Evolutionary conservation across 108 stramenopile genomes (phyloP), one percentile per base, ranked within the genome.

Genomic region (Cyclotella baltica): DNA sequence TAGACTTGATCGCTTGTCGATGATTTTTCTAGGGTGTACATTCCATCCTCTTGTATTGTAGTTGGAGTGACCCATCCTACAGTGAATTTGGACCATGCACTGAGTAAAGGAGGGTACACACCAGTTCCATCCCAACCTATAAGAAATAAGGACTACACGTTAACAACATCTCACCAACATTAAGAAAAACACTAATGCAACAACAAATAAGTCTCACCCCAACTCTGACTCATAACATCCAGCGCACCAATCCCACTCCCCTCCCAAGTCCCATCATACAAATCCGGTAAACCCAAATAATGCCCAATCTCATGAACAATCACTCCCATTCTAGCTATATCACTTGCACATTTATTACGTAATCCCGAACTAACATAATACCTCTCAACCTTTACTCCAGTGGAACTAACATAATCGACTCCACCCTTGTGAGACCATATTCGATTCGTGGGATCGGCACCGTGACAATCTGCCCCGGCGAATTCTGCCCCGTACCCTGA

Each of bases 401-500:
- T 51, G 25, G 16, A 10, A 50, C 35, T 36, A 25, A 20, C 68
- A 72, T 67, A 66, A 66, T 58, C 51, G 62, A 87, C 29, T 1
- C 75, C 64, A 25, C 86, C 84, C 73, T 85, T 87, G 52, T 87
- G 87, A 63, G 46, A 51, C 87, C 87, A 87, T 23, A 83, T 81
- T 27, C 83, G 52, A 46, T 78, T 51, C 55, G 65, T 61, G 43
- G 56, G 52, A 1, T 64, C 20, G 4, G 76, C 59, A 11, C 74
- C 75, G 51, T 73, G 57, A 38, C 90, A 88, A 69, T 90, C 89
- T 28, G 27, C 47, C 9, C 84, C 78, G 1, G 83, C 88, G 4
- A 76, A 67, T 70, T 96, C 93, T 22, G 93, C 92, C 9, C 86
- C 88, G 74, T 90, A 91, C 29, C 95, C 95, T 50, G 83, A 81